Evolutionary conservation across 257 asterid genomes (phyloP).

Genomic region (Plantago ovata): DNA sequence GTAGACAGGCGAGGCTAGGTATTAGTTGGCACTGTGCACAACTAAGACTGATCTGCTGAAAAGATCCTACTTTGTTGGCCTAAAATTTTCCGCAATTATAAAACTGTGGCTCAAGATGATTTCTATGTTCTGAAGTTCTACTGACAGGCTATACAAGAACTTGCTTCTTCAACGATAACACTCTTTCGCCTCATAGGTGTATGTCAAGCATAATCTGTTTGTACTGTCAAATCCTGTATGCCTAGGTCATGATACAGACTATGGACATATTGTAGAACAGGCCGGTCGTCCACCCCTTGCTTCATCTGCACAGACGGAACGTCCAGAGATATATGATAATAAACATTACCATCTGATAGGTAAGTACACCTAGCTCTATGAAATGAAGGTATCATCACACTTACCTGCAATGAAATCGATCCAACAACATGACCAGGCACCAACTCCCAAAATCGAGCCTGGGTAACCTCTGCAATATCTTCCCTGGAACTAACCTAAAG

Average conservation of each 20-base stretch:
- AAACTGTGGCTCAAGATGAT: not conserved
- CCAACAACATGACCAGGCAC: slow-evolving; percentile 91
- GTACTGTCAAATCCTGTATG: slow-evolving; percentile 76
- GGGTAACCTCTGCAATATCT: slow-evolving; percentile 63
- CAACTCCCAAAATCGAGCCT: slow-evolving; percentile 90
- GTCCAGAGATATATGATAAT: not conserved
- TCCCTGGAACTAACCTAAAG: slow-evolving; percentile 59
- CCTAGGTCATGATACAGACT: slow-evolving; percentile 83
- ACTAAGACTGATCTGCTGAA: no score
- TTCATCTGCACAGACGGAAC: slow-evolving; percentile 49
- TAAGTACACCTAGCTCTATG: not conserved
- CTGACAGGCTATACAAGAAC: not conserved
- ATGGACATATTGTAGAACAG: slow-evolving; percentile 65
- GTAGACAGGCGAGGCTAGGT: no score
- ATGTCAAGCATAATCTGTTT: slow-evolving; percentile 42
- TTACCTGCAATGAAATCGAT: slow-evolving; percentile 73
- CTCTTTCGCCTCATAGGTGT: not conserved
- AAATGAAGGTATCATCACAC: not conserved
- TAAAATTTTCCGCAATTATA: not conserved
- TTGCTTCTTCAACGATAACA: not conserved
- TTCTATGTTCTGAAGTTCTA: not conserved
- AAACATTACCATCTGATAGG: not conserved
- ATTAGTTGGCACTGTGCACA: no score
- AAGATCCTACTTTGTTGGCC: no score
- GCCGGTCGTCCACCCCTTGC: slow-evolving; percentile 62